Conservation (phyloP, 495 filamentous ascomycete species). For the Viridothelium virens region DNA sequence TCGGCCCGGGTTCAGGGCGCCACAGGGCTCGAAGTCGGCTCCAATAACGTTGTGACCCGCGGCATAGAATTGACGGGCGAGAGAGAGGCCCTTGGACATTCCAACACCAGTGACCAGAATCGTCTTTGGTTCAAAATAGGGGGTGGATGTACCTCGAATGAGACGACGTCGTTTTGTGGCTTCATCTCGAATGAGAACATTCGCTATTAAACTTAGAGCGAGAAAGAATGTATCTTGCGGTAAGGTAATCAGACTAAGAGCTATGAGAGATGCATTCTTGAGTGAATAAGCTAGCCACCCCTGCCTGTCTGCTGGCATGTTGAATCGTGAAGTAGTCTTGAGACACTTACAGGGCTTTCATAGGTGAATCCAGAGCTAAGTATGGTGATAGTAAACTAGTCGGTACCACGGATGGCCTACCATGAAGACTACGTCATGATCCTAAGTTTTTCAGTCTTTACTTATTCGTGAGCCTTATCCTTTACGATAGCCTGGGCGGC, state of each 20-base stretch:
- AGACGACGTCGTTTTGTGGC: conserved; percentile 25
- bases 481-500: too few species aligned
- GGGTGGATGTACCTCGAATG: conserved; percentile 32
- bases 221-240: conserved; percentile 49
- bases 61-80: conserved; percentile 60
- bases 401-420: background rate
- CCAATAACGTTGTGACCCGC: conserved; percentile 66
- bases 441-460: background rate
- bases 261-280: conserved; percentile 43
- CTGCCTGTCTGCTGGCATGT: background rate
- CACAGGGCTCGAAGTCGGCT: conserved; percentile 51
- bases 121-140: conserved; percentile 47
- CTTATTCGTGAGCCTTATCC: too few species aligned
- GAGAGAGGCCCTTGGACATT: conserved; percentile 56
- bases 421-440: background rate
- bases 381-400: background rate
- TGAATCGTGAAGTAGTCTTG: background rate
- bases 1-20: conserved; percentile 36
- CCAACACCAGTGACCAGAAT: conserved; percentile 66
- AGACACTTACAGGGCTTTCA: background rate
- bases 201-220: conserved; percentile 34
- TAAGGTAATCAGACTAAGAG: conserved; percentile 47
- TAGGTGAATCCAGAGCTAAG: too few species aligned
- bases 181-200: conserved; percentile 22
- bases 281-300: conserved; percentile 8